phyloP scores from a whole-genome alignment of 228 moss, liverwort and hornwort species.

The Sphagnum magellanicum region DNA sequence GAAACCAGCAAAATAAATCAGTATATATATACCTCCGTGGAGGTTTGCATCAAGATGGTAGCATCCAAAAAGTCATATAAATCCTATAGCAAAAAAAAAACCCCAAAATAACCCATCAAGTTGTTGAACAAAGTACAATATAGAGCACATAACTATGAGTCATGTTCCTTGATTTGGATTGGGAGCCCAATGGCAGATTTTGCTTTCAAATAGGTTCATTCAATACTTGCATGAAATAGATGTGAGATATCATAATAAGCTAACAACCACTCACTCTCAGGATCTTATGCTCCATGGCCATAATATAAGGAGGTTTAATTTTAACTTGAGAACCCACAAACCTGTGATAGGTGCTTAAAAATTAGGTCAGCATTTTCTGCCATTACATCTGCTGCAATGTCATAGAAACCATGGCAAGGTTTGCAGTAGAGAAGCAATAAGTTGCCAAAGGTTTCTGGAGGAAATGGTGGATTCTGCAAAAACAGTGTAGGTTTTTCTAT shows the following conservation, averaged over 20 bases:
- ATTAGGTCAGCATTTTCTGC: constrained; percentile 71
- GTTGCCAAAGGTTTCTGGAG: constrained; percentile 73
- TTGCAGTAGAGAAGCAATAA: constrained; percentile 71
- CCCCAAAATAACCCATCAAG: too few species aligned
- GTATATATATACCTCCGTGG: constrained; percentile 40
- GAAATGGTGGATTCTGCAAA: constrained; percentile 61
- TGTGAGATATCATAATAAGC: too few species aligned
- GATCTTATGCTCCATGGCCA: too few species aligned
- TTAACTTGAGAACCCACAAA: constrained; percentile 4
- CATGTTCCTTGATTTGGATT: too few species aligned
- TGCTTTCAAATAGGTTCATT: too few species aligned
- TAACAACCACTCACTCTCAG: too few species aligned
- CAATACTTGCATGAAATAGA: too few species aligned
- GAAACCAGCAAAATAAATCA: too few species aligned
- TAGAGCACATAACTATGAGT: too few species aligned
- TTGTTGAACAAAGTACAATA: too few species aligned
- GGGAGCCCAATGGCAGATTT: too few species aligned
- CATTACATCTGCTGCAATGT: constrained; percentile 84
- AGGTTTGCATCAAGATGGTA: constrained; percentile 58
- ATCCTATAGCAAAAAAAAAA: constrained; percentile 33
- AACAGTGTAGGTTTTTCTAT: too few species aligned
- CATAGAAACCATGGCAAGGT: constrained; percentile 62
- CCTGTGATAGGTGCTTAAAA: constrained; percentile 65
- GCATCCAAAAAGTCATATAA: constrained; percentile 69
- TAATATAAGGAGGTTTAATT: neutral